phyloP scores from a whole-genome alignment of 805 yeast genomes.

The Kodamaea leandrae region DNA sequence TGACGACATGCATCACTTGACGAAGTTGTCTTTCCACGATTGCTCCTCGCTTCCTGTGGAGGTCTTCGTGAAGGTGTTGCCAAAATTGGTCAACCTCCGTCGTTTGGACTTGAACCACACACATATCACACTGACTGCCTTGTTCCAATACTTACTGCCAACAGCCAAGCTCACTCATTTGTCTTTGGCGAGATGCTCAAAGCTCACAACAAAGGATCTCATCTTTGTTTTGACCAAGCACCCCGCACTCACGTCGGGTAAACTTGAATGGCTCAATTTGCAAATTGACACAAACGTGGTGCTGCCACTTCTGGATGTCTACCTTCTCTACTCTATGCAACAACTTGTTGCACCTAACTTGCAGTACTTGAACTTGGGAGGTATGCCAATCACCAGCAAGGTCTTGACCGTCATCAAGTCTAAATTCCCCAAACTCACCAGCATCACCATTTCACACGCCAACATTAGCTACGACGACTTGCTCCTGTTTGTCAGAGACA shows the following conservation, averaged over 20 bases:
- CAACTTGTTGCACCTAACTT: slow-evolving; percentile 45
- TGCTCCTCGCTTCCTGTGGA: slow-evolving; percentile 71
- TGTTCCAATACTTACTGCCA: slow-evolving; percentile 51
- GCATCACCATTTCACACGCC: slow-evolving; percentile 43
- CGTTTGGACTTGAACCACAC: slow-evolving; percentile 83
- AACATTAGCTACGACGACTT: slow-evolving; percentile 37
- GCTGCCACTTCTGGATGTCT: slow-evolving; percentile 53
- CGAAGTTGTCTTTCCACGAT: slow-evolving; percentile 76
- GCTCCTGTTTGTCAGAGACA: slow-evolving; percentile 30
- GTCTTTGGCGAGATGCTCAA: slow-evolving; percentile 53
- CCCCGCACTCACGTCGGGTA: slow-evolving; percentile 52
- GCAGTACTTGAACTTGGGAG: slow-evolving; percentile 59
- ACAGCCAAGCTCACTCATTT: slow-evolving; percentile 68
- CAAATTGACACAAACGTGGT: slow-evolving; percentile 64
- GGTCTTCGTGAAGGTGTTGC: slow-evolving; percentile 56
- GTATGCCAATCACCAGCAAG: slow-evolving; percentile 52
- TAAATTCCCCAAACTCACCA: slow-evolving; percentile 40
- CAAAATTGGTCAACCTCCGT: slow-evolving; percentile 53
- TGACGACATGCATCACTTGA: slow-evolving; percentile 18
- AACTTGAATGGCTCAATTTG: slow-evolving; percentile 64
- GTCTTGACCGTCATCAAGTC: slow-evolving; percentile 38
- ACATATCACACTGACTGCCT: slow-evolving; percentile 61
- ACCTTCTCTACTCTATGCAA: slow-evolving; percentile 42
- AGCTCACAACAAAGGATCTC: slow-evolving; percentile 68
- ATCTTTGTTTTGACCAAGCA: slow-evolving; percentile 68